phyloP scores from a whole-genome alignment of 2,329 filamentous ascomycete genomes.

The Tolypocladium capitatum region DNA sequence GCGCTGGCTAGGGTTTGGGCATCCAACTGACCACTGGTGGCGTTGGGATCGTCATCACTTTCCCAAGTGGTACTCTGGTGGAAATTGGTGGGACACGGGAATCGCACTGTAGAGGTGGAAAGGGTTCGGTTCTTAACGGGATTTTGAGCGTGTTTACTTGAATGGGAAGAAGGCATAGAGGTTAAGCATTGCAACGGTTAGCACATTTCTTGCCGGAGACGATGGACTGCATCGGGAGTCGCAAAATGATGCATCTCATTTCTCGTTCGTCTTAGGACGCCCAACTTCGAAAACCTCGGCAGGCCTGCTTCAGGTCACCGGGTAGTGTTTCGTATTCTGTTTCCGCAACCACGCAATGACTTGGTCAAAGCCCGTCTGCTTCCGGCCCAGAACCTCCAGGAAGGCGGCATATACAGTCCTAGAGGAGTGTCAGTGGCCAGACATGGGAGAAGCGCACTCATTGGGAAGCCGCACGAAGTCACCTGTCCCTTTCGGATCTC shows the following conservation, averaged over 20 bases:
- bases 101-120: slow-evolving; percentile 13
- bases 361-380: slow-evolving; percentile 54
- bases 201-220: background rate
- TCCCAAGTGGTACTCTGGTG: slow-evolving; percentile 42
- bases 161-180: background rate
- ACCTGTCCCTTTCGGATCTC: slow-evolving; percentile 47
- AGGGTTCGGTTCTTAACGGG: background rate
- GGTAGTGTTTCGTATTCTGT: slow-evolving; percentile 22
- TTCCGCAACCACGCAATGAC: slow-evolving; percentile 56
- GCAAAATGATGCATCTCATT: background rate
- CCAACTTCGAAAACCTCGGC: background rate
- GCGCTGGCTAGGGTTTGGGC: slow-evolving; percentile 52
- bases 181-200: background rate
- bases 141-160: background rate
- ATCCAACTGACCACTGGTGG: slow-evolving; percentile 49
- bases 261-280: background rate
- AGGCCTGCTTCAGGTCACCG: background rate
- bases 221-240: background rate
- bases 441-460: background rate
- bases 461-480: slow-evolving; percentile 36
- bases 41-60: slow-evolving; percentile 47
- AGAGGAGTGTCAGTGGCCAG: background rate
- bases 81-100: slow-evolving; percentile 45
- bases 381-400: slow-evolving; percentile 48
- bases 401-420: slow-evolving; percentile 64